These are phyloP conservation scores for Cyclotella distinguenda DNA, from an alignment of 108 stramenopile species.

Conservation along the genomic window DNA sequence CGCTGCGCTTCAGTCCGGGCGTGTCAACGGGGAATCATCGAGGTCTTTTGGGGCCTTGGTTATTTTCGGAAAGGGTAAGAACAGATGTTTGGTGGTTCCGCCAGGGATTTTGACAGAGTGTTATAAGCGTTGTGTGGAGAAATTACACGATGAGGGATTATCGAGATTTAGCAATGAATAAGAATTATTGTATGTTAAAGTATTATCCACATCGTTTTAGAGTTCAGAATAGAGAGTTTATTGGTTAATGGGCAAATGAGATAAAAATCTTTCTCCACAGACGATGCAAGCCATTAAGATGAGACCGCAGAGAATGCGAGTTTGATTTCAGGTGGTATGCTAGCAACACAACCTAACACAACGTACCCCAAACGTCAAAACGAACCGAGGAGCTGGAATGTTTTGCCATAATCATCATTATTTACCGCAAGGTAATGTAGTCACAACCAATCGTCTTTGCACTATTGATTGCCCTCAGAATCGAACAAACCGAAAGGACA, in stretches of 20 bases:
- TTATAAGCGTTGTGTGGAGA: conserved; percentile 24
- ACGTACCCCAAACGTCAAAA: no score
- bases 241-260: not conserved
- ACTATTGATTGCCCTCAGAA: conserved; percentile 41
- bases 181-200: not conserved
- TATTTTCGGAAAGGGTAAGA: conserved; percentile 21
- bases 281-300: no score
- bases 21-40: conserved; percentile 5
- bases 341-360: no score
- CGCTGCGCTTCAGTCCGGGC: conserved; percentile 31
- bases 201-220: not conserved
- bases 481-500: conserved; percentile 47
- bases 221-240: not conserved
- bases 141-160: not conserved
- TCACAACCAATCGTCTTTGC: conserved; percentile 42
- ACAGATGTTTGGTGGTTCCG: conserved; percentile 26
- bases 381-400: no score
- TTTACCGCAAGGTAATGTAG: not conserved
- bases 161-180: not conserved
- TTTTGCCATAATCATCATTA: no score
- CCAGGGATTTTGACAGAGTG: conserved; percentile 14
- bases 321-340: no score
- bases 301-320: no score
- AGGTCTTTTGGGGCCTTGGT: conserved; percentile 26
- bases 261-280: no score